Base-by-base conservation (phyloP, 208 protist species). In the Novymonas esmeraldas region DNA sequence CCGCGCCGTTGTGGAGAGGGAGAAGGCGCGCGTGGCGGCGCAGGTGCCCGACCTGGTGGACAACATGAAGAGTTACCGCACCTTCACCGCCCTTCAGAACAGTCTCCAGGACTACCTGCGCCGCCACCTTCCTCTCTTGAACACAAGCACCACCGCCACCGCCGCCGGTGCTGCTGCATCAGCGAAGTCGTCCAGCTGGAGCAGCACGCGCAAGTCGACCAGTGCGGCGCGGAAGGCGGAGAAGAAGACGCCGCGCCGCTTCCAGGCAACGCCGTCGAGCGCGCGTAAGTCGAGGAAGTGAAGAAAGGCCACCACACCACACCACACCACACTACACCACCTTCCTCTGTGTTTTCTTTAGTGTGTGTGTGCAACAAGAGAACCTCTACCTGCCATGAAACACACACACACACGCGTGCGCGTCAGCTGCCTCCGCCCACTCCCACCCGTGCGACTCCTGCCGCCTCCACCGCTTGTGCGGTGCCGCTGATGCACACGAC, bases 71-170 rank as follows among this genome's bases (percentile, higher is more conserved):
- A 84, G 41, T n/a, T 85, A 89, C 62, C 81, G 81, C 58, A 96
- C 81, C 46, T 96, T 96, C 63, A 92, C 88, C 6, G 84, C 91
- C 10, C 66, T 96, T 59, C 91, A 96, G 70, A 92, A 91, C 68
- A 84, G 73, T 56, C 68, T 96, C 26, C 73, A 82, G 48, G 91
- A 94, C 63, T 94, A 87, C 50, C 79, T 96, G 42, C 81, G 91
- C 3, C 81, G 73, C 33, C 59, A 96, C 73, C 94, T 96, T 66
- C 88, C 91, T 0, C 71, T 73, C 56, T 61, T 24, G 38, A 16
- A 31, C 4, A 48, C 39, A 41, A 3, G n/a, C 33, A 42, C 26
- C 29, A 14, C 31, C n/a, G n/a, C n/a, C n/a, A n/a, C n/a, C n/a
- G n/a, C n/a, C n/a, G n/a, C n/a, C n/a, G n/a, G n/a, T n/a, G n/a